Base-by-base conservation (phyloP, 805 yeast genomes). In the Ogataea angusta region DNA sequence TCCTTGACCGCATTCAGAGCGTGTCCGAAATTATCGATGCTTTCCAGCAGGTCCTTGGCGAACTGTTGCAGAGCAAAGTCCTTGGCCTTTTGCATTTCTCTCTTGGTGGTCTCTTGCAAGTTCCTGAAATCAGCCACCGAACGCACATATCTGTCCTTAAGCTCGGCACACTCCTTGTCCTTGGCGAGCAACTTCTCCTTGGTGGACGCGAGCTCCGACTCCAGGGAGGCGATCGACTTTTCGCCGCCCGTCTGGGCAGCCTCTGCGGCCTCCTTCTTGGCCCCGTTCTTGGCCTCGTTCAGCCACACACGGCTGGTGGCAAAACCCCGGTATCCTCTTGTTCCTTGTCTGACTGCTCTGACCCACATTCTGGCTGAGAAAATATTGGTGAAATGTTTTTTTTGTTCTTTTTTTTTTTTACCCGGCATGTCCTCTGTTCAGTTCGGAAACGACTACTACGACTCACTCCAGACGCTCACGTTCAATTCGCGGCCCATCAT, bases 1-100 rank as follows among this genome's bases (percentile, higher is more conserved):
- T 73, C 78, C 52, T 75, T 73, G 51, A 85, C 89, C 1, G 89
- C 79, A 48, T 70, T 68, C 53, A 90, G 70, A 8, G 96, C 96
- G 55, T 90, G 85, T 31, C 85, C 85, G 59, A 89, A 88, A 68
- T 89, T 89, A 60, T 89, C 97, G 30, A 89, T 76, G 6, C 95
- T 83, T 59, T 89, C 96, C 53, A 89, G 72, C 60, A 89, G 73
- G 53, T 89, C 97, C 64, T 80, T 84, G 50, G 95, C 93, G 61
- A 89, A 89, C 65, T 87, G 89, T 65, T 89, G 95, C 50, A 90
- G 72, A 0, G 96, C 96, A 67, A 82, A 89, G 59, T 87, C 96
- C 60, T 74, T 82, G 40, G 96, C 88, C 68, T 85, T 85, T 66
- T 85, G 83, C 41, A 85, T 71, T 62, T 90, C 96, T 53, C 85